These are phyloP conservation scores for Ceriops decandra DNA, from an alignment of 345 rosid genomes.

Conservation along the genomic window DNA sequence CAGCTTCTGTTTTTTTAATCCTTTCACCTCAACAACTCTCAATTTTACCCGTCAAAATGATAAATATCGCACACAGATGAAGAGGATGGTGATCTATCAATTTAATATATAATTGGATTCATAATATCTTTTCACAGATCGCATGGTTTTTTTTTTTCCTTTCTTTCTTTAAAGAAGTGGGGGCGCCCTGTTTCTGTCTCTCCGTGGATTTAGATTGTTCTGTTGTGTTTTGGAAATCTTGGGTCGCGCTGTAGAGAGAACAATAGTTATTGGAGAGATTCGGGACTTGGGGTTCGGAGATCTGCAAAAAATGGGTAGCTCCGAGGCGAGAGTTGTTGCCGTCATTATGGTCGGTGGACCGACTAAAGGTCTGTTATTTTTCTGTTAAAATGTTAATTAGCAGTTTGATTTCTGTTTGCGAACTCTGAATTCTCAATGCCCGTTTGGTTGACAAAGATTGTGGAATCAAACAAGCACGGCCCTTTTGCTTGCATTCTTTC, in stretches of 20 bases:
- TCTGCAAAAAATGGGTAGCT: conserved; percentile 56
- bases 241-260: not conserved
- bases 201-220: not conserved
- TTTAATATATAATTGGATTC: too few relatives aligned
- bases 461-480: not conserved
- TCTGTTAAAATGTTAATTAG: not conserved
- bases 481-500: not conserved
- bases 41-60: too few relatives aligned
- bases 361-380: conserved; percentile 62
- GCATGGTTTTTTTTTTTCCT: too few relatives aligned
- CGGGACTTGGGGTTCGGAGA: conserved; percentile 22
- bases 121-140: too few relatives aligned
- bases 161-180: too few relatives aligned
- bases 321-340: conserved; percentile 82
- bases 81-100: too few relatives aligned
- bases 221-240: not conserved
- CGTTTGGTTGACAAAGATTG: not conserved
- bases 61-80: too few relatives aligned
- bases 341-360: conserved; percentile 99
- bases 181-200: too few relatives aligned
- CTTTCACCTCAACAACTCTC: too few relatives aligned
- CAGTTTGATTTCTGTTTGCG: conserved; percentile 5
- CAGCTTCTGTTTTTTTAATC: too few relatives aligned
- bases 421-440: conserved; percentile 1
- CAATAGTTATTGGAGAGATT: not conserved